These are phyloP conservation scores for Plenodomus tracheiphilus DNA, from an alignment of 2,329 filamentous ascomycete genomes.

Conservation along the genomic window DNA sequence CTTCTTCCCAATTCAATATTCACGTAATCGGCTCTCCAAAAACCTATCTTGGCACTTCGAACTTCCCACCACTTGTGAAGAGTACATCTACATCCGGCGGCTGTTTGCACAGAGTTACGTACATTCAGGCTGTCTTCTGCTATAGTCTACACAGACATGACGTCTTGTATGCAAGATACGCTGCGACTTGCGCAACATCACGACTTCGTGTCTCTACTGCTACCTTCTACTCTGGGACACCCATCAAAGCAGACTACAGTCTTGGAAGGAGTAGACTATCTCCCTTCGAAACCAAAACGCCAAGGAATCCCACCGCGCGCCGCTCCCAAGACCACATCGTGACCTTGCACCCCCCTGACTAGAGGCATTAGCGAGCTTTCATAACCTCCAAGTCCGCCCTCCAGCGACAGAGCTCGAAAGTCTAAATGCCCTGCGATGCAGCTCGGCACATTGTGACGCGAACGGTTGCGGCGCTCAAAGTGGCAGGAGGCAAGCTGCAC, in stretches of 20 bases:
- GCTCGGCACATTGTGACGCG: conserved; percentile 4
- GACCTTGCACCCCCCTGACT: background rate
- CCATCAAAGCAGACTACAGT: background rate
- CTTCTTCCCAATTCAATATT: no score
- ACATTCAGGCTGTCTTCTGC: background rate
- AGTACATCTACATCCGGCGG: no score
- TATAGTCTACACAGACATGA: background rate
- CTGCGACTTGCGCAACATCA: background rate
- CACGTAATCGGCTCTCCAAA: no score
- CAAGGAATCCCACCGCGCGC: background rate
- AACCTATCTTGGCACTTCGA: no score
- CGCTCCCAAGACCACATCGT: background rate
- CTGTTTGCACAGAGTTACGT: no score
- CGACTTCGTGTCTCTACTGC: background rate
- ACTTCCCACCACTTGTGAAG: no score
- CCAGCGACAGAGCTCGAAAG: background rate
- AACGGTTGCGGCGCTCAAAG: conserved; percentile 5
- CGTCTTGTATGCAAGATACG: background rate
- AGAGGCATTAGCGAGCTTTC: background rate
- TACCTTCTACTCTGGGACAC: background rate
- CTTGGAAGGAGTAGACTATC: background rate
- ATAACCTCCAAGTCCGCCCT: background rate
- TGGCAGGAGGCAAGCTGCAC: conserved; percentile 1
- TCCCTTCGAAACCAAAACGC: background rate
- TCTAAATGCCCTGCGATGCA: background rate